Percentiles rank a stretch among this genome's conserved stretches.
Evolutionary conservation across 2,329 filamentous ascomycete genomes (phyloP).

Genomic region (Fusarium succisae): DNA sequence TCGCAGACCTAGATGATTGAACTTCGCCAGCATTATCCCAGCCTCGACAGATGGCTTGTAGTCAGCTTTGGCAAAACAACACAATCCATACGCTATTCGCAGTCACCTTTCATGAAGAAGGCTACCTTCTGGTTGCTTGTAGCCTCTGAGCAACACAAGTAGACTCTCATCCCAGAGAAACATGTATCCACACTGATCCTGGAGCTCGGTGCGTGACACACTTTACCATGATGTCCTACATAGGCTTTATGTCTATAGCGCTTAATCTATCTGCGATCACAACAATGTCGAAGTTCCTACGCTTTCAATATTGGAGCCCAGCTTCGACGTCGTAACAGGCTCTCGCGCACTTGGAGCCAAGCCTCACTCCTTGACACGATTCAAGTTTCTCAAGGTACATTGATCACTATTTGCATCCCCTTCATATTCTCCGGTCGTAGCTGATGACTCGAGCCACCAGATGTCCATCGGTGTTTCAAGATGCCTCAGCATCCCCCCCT

Average conservation of each 20-base stretch:
- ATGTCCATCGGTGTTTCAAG: slow-evolving; percentile 25
- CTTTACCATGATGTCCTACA: too few relatives aligned
- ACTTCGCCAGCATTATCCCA: neutral
- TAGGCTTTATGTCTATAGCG: neutral
- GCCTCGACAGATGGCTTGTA: too few relatives aligned
- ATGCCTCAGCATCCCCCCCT: slow-evolving; percentile 17
- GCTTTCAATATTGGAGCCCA: neutral
- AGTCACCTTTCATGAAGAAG: neutral
- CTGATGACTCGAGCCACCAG: slow-evolving; percentile 19
- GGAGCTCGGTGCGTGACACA: neutral
- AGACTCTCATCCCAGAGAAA: neutral
- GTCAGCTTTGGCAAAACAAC: neutral
- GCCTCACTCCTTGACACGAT: neutral
- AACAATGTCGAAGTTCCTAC: too few relatives aligned
- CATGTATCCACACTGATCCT: neutral
- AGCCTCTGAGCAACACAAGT: neutral
- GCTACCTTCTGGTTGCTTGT: neutral
- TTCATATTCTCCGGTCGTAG: neutral
- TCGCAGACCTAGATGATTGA: neutral
- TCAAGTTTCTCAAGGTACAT: neutral
- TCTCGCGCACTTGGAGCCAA: neutral
- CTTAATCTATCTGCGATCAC: too few relatives aligned
- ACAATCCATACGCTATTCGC: too few relatives aligned
- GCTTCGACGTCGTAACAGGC: neutral
- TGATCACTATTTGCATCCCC: neutral